Base-by-base conservation (phyloP, 768 basidiomycete species). In the Symmetrospora coprosmae region DNA sequence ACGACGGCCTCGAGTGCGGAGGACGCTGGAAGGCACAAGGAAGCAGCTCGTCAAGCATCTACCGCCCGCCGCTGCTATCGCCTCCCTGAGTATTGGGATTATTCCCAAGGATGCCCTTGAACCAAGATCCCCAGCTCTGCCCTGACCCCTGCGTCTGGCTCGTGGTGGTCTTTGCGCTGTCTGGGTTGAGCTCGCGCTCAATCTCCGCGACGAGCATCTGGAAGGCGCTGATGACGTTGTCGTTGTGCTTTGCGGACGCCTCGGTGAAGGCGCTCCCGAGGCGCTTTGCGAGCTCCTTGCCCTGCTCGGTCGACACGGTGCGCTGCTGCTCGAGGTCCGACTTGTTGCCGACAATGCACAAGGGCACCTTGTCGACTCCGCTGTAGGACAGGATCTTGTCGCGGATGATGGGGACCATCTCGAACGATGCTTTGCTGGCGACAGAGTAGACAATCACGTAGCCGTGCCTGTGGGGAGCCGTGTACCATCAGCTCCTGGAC, bases 401-500 rank as follows among this genome's bases (percentile, higher is more conserved):
- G 70, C 92, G 85, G 49, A 94, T 80, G 70, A 87, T 83, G 71
- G 84, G 81, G 66, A 96, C 79, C 87, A 96, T 94, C 67, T 96
- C 84, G 76, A 94, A 96, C 8, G 87, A 89, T 68, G 82, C 82
- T 61, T 83, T 78, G 19, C 85, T 87, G 3, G 87, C 80, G 73
- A 97, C 88, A 2, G 87, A 87, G 76, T 96, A 99, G 43, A 96
- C 91, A 68, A 99, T 82, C 69, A 99, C 81, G 72, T 86, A 99
- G 70, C 92, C 92, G 70, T 99, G 91, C n/a, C n/a, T n/a, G n/a
- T n/a, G n/a, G n/a, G n/a, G n/a, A n/a, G n/a, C n/a, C n/a, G n/a
- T n/a, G n/a, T n/a, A n/a, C n/a, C 68, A 92, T 88, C n/a, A n/a
- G n/a, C n/a, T n/a, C n/a, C n/a, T n/a, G n/a, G n/a, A n/a, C n/a